Conservation (phyloP, 306 rosid genomes). For the Prosopis cineraria region DNA sequence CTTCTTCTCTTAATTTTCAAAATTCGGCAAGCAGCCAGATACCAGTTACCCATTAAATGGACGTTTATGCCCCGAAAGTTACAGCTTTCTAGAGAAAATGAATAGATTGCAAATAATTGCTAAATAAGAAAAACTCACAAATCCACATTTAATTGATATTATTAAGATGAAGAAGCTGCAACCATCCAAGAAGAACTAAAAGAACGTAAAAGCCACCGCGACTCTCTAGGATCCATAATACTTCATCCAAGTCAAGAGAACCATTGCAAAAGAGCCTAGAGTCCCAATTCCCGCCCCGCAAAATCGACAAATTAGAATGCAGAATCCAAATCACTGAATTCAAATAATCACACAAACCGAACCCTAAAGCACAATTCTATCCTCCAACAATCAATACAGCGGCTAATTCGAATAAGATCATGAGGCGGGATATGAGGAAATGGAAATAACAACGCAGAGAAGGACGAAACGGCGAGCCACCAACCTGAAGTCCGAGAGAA, state of each 20-base stretch:
- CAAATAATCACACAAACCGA: constrained; percentile 12
- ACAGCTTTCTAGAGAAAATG: background rate
- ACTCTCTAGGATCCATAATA: constrained; percentile 17
- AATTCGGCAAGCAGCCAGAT: background rate
- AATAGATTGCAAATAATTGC: constrained; percentile 1
- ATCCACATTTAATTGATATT: background rate
- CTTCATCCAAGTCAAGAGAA: constrained; percentile 2
- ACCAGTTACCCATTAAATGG: background rate
- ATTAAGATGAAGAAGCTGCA: background rate
- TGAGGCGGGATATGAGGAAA: background rate
- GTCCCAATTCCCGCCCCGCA: constrained; percentile 2
- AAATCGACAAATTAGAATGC: constrained; percentile 30
- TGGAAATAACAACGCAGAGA: background rate
- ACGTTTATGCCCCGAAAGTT: background rate
- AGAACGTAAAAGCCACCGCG: background rate
- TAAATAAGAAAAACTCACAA: constrained; percentile 8
- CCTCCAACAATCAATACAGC: background rate
- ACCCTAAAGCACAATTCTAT: constrained; percentile 7
- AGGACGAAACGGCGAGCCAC: constrained; percentile 22
- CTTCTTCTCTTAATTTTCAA: background rate
- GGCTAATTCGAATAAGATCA: constrained; percentile 19
- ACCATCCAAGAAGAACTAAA: background rate
- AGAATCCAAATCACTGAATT: constrained; percentile 30
- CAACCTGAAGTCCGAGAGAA: constrained; percentile 44
- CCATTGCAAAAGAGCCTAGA: constrained; percentile 17